Percentiles rank a stretch among this genome's conserved stretches.
Conservation (phyloP, 208 protist genomes). For the Lotmaria passim region DNA sequence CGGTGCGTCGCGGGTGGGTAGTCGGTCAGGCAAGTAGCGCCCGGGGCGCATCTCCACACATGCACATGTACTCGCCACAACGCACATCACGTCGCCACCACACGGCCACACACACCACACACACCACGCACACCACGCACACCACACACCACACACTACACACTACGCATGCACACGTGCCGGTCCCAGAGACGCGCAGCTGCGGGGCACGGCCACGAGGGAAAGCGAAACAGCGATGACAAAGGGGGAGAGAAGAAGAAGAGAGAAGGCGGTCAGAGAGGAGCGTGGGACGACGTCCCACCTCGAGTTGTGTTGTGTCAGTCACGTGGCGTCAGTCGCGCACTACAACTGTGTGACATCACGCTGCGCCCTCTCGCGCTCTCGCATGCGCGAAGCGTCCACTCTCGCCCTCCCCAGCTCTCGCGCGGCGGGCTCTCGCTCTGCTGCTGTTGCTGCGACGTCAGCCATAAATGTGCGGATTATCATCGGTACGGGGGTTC, state of each 20-base stretch:
- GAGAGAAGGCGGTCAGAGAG: not conserved
- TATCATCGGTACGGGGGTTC: not conserved
- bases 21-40: too few relatives aligned
- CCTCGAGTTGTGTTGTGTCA: conserved; percentile 6
- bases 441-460: too few relatives aligned
- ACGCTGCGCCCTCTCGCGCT: too few relatives aligned
- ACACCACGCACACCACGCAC: too few relatives aligned
- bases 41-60: not conserved
- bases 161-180: not conserved
- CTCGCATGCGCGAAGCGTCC: too few relatives aligned
- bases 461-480: not conserved
- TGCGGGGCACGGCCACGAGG: not conserved
- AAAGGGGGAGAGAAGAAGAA: not conserved
- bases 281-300: not conserved
- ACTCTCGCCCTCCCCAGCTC: not conserved
- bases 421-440: not conserved
- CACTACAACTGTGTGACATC: not conserved
- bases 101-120: too few relatives aligned
- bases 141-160: not conserved
- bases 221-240: not conserved
- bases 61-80: not conserved
- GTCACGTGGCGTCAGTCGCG: conserved; percentile 5
- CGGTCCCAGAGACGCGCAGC: too few relatives aligned
- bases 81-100: too few relatives aligned
- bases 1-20: too few relatives aligned